Evolutionary conservation across 2,329 filamentous ascomycete species (phyloP).

Genomic region (Aspergillus sp.): DNA sequence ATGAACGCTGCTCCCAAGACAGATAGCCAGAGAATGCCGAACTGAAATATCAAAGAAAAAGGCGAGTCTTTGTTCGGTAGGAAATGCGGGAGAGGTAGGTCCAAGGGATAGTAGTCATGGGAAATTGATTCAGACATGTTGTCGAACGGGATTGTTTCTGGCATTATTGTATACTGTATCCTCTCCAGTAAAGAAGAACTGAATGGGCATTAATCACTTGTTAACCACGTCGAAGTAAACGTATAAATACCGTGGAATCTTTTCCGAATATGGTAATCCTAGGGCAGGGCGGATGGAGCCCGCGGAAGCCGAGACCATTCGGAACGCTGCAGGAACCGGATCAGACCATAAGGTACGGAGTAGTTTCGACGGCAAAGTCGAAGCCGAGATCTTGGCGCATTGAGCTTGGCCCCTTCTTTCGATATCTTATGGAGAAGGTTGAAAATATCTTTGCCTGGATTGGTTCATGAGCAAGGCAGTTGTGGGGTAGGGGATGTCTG

Average conservation of each 20-base stretch:
- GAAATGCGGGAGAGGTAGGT: conserved; percentile 58
- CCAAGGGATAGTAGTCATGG: conserved; percentile 67
- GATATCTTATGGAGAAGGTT: too few species aligned
- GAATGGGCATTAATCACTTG: neutral
- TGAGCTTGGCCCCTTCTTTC: too few species aligned
- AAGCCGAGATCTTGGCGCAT: neutral
- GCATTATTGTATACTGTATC: neutral
- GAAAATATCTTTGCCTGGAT: too few species aligned
- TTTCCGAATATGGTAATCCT: neutral
- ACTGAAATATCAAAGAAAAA: conserved; percentile 55
- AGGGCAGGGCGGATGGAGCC: neutral
- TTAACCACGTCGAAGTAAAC: too few species aligned
- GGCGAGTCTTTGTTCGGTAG: conserved; percentile 61
- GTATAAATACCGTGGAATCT: too few species aligned
- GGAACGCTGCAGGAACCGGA: neutral
- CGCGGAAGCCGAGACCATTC: neutral
- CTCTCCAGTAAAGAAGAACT: neutral
- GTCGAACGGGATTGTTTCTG: neutral
- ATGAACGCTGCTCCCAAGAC: conserved; percentile 57
- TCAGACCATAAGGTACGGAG: neutral
- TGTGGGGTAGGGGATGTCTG: too few species aligned
- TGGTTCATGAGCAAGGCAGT: too few species aligned
- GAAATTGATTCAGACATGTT: neutral
- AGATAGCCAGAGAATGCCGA: conserved; percentile 53
- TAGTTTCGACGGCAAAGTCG: too few species aligned